Percentiles rank a stretch among this genome's conserved stretches.
Conservation (phyloP, 2,329 filamentous ascomycete genomes). For the Pestalotiopsis sp. region DNA sequence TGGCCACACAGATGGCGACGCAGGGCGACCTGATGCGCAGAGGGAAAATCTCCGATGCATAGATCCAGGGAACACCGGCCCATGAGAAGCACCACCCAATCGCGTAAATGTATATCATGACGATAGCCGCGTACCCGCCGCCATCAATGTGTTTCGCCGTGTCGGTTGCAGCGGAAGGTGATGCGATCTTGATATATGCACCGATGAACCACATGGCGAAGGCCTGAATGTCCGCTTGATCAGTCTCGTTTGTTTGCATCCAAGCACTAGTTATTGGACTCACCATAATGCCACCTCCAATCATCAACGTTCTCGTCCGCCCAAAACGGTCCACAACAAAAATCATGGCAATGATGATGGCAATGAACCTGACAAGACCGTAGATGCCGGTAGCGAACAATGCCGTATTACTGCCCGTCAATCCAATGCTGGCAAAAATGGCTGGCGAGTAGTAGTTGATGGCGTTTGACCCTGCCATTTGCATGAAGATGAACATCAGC, state of each 20-base stretch:
- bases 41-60: conserved; percentile 27
- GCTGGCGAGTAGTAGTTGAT: conserved; percentile 76
- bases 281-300: conserved; percentile 21
- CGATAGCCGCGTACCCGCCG: conserved; percentile 19
- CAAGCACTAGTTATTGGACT: conserved; percentile 7
- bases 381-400: conserved; percentile 72
- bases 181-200: conserved; percentile 20
- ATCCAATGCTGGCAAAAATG: conserved; percentile 60
- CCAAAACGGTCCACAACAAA: conserved; percentile 25
- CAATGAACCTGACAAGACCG: conserved; percentile 71
- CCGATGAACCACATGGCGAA: conserved; percentile 27
- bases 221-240: background rate
- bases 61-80: conserved; percentile 28
- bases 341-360: conserved; percentile 60
- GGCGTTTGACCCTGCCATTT: conserved; percentile 50
- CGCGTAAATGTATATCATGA: conserved; percentile 22
- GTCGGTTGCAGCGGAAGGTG: conserved; percentile 6
- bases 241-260: background rate
- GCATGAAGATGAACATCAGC: background rate
- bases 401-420: conserved; percentile 44
- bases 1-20: conserved; percentile 22
- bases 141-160: conserved; percentile 6
- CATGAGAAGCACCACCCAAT: conserved; percentile 25
- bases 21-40: conserved; percentile 24
- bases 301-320: conserved; percentile 19